Base-by-base conservation (phyloP, 225 moss, liverwort and hornwort genomes). In the Takakia lepidozioides region DNA sequence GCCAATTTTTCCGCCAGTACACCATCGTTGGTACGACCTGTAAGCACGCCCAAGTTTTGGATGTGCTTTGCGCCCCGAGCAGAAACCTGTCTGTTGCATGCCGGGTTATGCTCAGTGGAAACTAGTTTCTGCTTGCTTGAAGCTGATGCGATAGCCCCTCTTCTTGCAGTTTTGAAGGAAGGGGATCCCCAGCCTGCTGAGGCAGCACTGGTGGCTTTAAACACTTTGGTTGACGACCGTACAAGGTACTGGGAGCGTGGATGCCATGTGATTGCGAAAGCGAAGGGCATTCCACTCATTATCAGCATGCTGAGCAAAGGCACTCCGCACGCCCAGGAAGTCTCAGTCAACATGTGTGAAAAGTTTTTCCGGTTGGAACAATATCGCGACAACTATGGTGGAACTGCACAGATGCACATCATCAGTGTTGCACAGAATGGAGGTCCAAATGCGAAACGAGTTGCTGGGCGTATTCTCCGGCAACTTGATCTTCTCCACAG, bases 361-460 rank as follows among this genome's bases (percentile, higher is more conserved):
- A 68, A 62, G 46, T 34, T 73, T 4, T 78, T 78, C 52, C 40
- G 57, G 2, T 5, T 66, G 18, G 9, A 13, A 8, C 53, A 61
- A 19, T 65, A 65, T 51, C 59, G 64, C 14, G 42, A 46, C 2
- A n/a, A 62, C 5, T 78, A 54, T 37, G 73, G 78, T 15, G 13
- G 34, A 0, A 27, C 30, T 24, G 54, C 72, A 5, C 78, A 78
- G 48, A 73, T 78, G 78, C 68, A 69, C 39, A 45, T 73, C 43
- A 73, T 78, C 25, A 69, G 64, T 4, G 68, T 78, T 19, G 64
- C 63, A n/a, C 78, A 78, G 39, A 60, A 24, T 19, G 73, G 78
- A 10, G 61, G 27, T 45, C 57, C 29, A 11, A 68, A 58, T 37
- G 49, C 54, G 9, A 61, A 47, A 61, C 68, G 69, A 40, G 13